These are phyloP conservation scores for Triangularia setosa DNA, from an alignment of 2,329 filamentous ascomycete species.

Conservation along the genomic window DNA sequence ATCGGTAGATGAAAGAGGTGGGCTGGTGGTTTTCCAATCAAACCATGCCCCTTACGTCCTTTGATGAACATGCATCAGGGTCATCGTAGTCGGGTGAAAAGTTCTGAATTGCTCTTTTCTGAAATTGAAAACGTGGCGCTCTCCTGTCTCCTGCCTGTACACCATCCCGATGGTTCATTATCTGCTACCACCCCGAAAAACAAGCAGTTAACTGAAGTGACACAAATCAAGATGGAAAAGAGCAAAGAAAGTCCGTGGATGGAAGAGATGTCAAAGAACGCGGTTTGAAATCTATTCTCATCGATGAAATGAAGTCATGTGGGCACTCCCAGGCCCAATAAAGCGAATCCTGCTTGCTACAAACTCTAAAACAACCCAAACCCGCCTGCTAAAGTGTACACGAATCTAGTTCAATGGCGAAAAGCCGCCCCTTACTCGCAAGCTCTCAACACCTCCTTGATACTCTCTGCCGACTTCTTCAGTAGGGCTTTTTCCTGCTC, in stretches of 20 bases:
- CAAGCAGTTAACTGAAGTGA: too few species aligned
- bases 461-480: conserved; percentile 24
- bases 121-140: not conserved
- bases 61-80: not conserved
- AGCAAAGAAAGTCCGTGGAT: not conserved
- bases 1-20: not conserved
- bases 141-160: not conserved
- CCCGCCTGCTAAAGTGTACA: not conserved
- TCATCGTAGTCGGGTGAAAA: not conserved
- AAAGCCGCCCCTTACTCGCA: not conserved
- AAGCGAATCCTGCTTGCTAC: not conserved
- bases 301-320: not conserved
- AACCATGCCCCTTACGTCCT: not conserved
- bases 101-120: not conserved
- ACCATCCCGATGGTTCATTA: not conserved
- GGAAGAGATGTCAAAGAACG: too few species aligned
- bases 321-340: not conserved
- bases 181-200: not conserved
- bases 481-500: conserved; percentile 24
- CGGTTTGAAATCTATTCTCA: not conserved
- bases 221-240: not conserved
- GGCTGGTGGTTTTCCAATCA: not conserved
- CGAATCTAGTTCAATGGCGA: not conserved
- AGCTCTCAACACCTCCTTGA: conserved; percentile 20
- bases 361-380: not conserved